A percentile compares a stretch with the other conserved stretches of the same genome.
phyloP scores from a whole-genome alignment of 2,329 filamentous ascomycete genomes.

The Massarina eburnea region DNA sequence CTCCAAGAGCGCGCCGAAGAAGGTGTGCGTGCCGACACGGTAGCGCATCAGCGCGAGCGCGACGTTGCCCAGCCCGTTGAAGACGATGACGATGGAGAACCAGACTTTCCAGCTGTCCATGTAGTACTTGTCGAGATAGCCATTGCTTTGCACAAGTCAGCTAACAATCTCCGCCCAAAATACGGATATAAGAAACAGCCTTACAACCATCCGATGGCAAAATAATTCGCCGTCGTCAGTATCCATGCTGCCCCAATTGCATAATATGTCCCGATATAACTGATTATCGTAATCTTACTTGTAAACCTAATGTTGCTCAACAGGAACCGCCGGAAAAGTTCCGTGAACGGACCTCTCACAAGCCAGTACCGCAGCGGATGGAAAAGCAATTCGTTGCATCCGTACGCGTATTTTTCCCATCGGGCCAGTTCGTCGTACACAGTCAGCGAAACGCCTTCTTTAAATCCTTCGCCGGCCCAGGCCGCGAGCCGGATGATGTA shows the following conservation, averaged over 20 bases:
- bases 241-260: conserved; percentile 67
- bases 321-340: conserved; percentile 63
- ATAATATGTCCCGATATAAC: conserved; percentile 70
- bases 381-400: conserved; percentile 70
- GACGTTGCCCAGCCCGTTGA: conserved; percentile 63
- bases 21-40: conserved; percentile 56
- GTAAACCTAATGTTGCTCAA: conserved; percentile 62
- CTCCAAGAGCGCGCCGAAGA: conserved; percentile 55
- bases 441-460: conserved; percentile 71
- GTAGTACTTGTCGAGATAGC: conserved; percentile 76
- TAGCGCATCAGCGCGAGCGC: conserved; percentile 64
- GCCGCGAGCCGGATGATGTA: conserved; percentile 69
- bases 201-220: conserved; percentile 70
- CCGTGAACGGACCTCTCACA: conserved; percentile 63
- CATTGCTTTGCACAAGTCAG: too few species aligned
- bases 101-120: conserved; percentile 71
- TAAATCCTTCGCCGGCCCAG: conserved; percentile 69
- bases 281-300: conserved; percentile 69
- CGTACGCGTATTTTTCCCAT: conserved; percentile 66
- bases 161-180: too few species aligned
- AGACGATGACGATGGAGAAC: conserved; percentile 63
- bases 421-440: conserved; percentile 70
- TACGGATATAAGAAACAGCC: too few species aligned
- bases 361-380: conserved; percentile 64
- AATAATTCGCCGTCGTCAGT: conserved; percentile 67